These are phyloP conservation scores for Pneumocystis oryctolagi DNA, from an alignment of 1,139 yeast species.

Conservation along the genomic window DNA sequence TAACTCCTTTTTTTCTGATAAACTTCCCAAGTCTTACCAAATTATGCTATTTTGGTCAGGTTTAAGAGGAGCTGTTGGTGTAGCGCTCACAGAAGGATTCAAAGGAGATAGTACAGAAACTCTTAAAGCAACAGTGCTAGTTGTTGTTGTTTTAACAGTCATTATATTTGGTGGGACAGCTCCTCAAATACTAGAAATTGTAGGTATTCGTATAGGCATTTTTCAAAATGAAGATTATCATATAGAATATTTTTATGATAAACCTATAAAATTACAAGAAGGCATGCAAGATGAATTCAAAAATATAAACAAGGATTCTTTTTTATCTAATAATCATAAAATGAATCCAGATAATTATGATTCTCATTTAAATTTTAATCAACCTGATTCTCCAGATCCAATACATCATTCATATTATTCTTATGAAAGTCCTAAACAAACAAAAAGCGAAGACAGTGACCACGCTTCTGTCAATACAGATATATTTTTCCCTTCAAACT, in stretches of 20 bases:
- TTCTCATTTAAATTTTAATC: neutral
- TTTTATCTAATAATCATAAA: neutral
- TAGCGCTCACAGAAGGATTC: slow-evolving; percentile 92
- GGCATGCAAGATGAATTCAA: neutral
- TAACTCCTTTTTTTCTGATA: slow-evolving; percentile 42
- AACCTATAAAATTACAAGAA: slow-evolving; percentile 35
- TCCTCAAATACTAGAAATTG: slow-evolving; percentile 90
- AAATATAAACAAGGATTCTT: neutral
- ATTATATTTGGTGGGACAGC: slow-evolving; percentile 97
- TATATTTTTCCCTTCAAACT: slow-evolving; percentile 11
- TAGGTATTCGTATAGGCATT: slow-evolving; percentile 85
- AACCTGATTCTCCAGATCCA: neutral
- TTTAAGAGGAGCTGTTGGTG: slow-evolving; percentile 96
- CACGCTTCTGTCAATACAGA: slow-evolving; percentile 2
- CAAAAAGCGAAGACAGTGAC: slow-evolving; percentile 4
- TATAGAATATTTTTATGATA: slow-evolving; percentile 81
- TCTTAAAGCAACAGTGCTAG: slow-evolving; percentile 80
- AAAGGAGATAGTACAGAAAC: slow-evolving; percentile 90
- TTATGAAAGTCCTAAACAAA: slow-evolving; percentile 2
- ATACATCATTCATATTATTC: neutral
- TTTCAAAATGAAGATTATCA: slow-evolving; percentile 71
- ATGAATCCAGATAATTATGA: slow-evolving; percentile 3
- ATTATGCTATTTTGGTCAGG: slow-evolving; percentile 99
- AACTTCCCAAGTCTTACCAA: slow-evolving; percentile 87
- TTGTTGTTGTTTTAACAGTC: slow-evolving; percentile 90